Percentiles rank a stretch among this genome's conserved stretches.
Evolutionary conservation across 768 basidiomycete species (phyloP).

Genomic region (Naganishia antarctica): DNA sequence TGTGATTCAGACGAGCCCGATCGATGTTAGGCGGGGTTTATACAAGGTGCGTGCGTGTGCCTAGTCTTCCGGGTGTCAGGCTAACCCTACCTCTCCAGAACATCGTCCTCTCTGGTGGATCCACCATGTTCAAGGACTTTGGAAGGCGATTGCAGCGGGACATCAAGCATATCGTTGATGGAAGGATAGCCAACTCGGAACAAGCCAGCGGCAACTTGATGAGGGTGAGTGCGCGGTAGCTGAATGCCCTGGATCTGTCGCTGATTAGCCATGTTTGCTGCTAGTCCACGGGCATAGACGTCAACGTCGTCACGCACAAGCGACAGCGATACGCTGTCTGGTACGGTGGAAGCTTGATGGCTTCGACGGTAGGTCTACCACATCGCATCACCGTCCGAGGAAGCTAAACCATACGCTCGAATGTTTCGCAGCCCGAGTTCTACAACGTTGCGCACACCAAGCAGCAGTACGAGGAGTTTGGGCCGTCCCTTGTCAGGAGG

Average conservation of each 20-base stretch:
- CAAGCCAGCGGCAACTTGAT: slow-evolving; percentile 66
- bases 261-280: not conserved
- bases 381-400: too few species aligned
- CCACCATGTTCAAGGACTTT: slow-evolving; percentile 99
- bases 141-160: slow-evolving; percentile 95
- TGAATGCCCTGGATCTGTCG: too few species aligned
- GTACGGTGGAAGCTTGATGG: slow-evolving; percentile 94
- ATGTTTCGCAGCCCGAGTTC: slow-evolving; percentile 72
- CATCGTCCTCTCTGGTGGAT: slow-evolving; percentile 93
- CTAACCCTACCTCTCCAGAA: slow-evolving; percentile 58
- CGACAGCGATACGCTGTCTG: slow-evolving; percentile 94
- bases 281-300: slow-evolving; percentile 92
- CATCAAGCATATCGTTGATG: slow-evolving; percentile 87
- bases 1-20: slow-evolving; percentile 91
- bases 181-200: slow-evolving; percentile 72
- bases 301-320: slow-evolving; percentile 98
- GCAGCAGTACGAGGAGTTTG: slow-evolving; percentile 65
- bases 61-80: not conserved
- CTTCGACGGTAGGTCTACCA: slow-evolving; percentile 66
- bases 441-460: slow-evolving; percentile 90
- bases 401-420: too few species aligned
- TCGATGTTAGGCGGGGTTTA: slow-evolving; percentile 90
- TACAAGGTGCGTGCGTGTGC: slow-evolving; percentile 66
- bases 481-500: slow-evolving; percentile 46
- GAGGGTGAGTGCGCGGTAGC: slow-evolving; percentile 56